phyloP scores from a whole-genome alignment of 23 red algal species.

The Pyropia haitanensis region DNA sequence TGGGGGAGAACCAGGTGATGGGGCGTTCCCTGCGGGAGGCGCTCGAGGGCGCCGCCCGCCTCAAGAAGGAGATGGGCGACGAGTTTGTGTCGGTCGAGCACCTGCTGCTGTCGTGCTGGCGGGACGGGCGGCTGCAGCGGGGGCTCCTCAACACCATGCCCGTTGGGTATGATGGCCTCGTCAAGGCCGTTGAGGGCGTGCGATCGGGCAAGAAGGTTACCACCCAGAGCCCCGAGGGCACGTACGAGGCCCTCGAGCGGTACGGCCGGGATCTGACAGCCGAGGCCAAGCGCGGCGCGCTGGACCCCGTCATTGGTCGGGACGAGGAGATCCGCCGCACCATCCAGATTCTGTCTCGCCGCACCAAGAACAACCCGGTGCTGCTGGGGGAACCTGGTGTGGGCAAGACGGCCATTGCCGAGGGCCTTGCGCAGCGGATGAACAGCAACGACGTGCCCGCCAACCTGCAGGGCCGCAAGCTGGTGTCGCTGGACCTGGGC shows the following conservation, averaged over 20 bases:
- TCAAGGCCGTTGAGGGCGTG: slow-evolving; percentile 56
- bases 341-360: slow-evolving; percentile 91
- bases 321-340: slow-evolving; percentile 96
- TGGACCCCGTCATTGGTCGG: slow-evolving; percentile 97
- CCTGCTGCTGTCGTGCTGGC: slow-evolving; percentile 71
- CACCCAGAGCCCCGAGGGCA: slow-evolving; percentile 70
- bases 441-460: slow-evolving; percentile 82
- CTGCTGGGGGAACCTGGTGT: slow-evolving; percentile 95
- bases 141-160: slow-evolving; percentile 36
- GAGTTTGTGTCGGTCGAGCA: slow-evolving; percentile 83
- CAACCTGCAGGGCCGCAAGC: slow-evolving; percentile 47
- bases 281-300: slow-evolving; percentile 54
- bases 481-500: slow-evolving; percentile 90
- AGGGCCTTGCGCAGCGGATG: slow-evolving; percentile 98
- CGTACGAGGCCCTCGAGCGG: slow-evolving; percentile 90
- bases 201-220: slow-evolving; percentile 82
- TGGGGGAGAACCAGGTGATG: slow-evolving; percentile 56
- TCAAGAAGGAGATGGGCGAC: slow-evolving; percentile 71
- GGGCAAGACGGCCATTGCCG: slow-evolving; percentile 95
- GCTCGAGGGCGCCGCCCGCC: slow-evolving; percentile 56
- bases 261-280: slow-evolving; percentile 93
- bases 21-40: slow-evolving; percentile 65
- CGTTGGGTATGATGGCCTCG: slow-evolving; percentile 42
- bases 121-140: slow-evolving; percentile 57
- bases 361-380: slow-evolving; percentile 98